Evolutionary conservation across 495 filamentous ascomycete species (phyloP), one percentile per base, ranked within the genome.

Genomic region (Ascodesmis nigricans): DNA sequence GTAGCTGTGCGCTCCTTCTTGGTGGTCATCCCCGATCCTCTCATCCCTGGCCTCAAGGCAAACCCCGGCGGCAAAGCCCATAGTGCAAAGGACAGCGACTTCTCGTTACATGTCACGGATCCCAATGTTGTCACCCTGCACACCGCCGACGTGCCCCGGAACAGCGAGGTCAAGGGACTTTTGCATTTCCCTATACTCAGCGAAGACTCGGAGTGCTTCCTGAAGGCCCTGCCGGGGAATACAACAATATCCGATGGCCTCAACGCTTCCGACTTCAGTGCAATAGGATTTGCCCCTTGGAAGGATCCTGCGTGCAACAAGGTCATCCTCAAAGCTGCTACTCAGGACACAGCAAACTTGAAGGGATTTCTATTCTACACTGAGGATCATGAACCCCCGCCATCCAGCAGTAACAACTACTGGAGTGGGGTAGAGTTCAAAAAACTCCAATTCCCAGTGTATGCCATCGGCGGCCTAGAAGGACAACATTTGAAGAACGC

Each of bases 231-330:
- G 8, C 79, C 83, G 0, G 24, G 48, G n/a, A 82, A 80, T 52
- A 78, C 68, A 26, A 84, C 77, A 8, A 65, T 37, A 10, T 60
- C 65, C 39, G 52, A 60, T 31, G 68, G 87, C 46, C 65, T 92
- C 2, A 71, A 75, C 1, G 59, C 67, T 3, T 62, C 72, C n/a
- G 65, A 67, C 52, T 25, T 26, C 20, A 21, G 7, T 5, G 33
- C 65, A 28, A 66, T 91, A 25, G 83, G 70, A 13, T 54, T 91
- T n/a, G 81, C 75, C 5, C 84, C 84, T n/a, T 93, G 84, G 84
- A 60, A 83, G 21, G 73, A 60, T 27, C 56, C 54, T 1, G 53
- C 65, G 14, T 95, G 84, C 41, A 71, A 75, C 5, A 52, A 58
- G 26, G 63, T 67, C 21, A 91, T 76, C 48, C 53, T 93, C 18